phyloP scores from a whole-genome alignment of 306 rosid species.

The Macrotyloma uniflorum region DNA sequence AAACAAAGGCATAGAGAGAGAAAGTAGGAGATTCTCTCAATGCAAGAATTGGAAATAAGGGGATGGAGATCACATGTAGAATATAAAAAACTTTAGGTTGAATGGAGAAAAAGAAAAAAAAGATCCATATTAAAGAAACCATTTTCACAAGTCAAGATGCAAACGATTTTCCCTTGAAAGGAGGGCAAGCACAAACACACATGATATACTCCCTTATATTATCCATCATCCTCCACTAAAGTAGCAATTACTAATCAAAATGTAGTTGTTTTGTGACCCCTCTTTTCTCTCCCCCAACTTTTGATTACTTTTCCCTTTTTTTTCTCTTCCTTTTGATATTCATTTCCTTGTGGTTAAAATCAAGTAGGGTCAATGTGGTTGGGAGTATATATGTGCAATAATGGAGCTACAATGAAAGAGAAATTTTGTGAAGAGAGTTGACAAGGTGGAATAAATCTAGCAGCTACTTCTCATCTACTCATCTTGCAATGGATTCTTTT shows the following conservation, averaged over 20 bases:
- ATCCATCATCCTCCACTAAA: slow-evolving; percentile 26
- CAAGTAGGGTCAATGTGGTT: slow-evolving; percentile 56
- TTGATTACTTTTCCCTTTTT: slow-evolving; percentile 20
- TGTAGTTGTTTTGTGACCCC: slow-evolving; percentile 35
- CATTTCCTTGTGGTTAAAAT: slow-evolving; percentile 56
- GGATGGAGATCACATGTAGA: slow-evolving; percentile 65
- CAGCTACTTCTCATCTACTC: slow-evolving; percentile 62
- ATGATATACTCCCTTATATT: slow-evolving; percentile 44
- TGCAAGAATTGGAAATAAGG: slow-evolving; percentile 38
- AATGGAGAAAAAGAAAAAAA: slow-evolving; percentile 35
- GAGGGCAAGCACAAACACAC: slow-evolving; percentile 68
- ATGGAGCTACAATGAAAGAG: slow-evolving; percentile 52
- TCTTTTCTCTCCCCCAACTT: slow-evolving; percentile 29
- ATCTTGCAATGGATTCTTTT: slow-evolving; percentile 34
- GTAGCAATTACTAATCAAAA: slow-evolving; percentile 22
- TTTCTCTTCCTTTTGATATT: slow-evolving; percentile 36
- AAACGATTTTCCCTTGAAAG: slow-evolving; percentile 54
- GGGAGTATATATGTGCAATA: slow-evolving; percentile 60
- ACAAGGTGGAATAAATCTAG: slow-evolving; percentile 54
- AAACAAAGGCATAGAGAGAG: slow-evolving; percentile 38
- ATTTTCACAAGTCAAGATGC: slow-evolving; percentile 65
- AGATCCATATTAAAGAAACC: slow-evolving; percentile 35
- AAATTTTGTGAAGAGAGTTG: slow-evolving; percentile 44
- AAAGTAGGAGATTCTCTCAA: slow-evolving; percentile 48
- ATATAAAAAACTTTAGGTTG: slow-evolving; percentile 53